phyloP scores from a whole-genome alignment of 2,329 filamentous ascomycete genomes.

The Trichophyton equinum region DNA sequence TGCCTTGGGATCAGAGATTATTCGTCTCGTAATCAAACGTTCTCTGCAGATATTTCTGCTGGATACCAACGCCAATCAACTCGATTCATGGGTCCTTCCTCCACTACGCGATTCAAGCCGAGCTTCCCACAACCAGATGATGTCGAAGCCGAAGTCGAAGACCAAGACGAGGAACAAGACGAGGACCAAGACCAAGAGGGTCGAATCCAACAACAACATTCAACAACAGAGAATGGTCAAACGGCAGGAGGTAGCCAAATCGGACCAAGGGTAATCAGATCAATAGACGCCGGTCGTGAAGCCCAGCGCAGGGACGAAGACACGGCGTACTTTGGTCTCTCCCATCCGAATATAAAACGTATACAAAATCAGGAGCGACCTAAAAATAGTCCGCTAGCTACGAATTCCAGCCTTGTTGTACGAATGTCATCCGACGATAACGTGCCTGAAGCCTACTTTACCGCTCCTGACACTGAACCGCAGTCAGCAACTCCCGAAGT shows the following conservation, averaged over 20 bases:
- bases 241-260: background rate
- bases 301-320: background rate
- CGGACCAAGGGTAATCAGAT: constrained; percentile 7
- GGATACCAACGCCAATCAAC: constrained; percentile 26
- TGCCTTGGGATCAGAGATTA: constrained; percentile 35
- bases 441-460: constrained; percentile 8
- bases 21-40: constrained; percentile 38
- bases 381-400: background rate
- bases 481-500: background rate
- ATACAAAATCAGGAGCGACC: background rate
- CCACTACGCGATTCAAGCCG: constrained; percentile 16
- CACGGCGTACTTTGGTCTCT: background rate
- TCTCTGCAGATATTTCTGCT: constrained; percentile 35
- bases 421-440: constrained; percentile 8
- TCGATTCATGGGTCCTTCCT: constrained; percentile 20
- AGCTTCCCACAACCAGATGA: constrained; percentile 27
- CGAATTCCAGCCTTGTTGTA: background rate
- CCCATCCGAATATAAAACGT: background rate
- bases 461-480: constrained; percentile 1
- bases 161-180: constrained; percentile 11
- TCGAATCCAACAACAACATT: background rate
- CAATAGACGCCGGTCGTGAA: constrained; percentile 10
- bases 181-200: constrained; percentile 10
- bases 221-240: background rate
- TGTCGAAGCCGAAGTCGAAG: constrained; percentile 16